These are phyloP conservation scores for Ogataea methylovora DNA, from an alignment of 805 yeast genomes.

Conservation along the genomic window DNA sequence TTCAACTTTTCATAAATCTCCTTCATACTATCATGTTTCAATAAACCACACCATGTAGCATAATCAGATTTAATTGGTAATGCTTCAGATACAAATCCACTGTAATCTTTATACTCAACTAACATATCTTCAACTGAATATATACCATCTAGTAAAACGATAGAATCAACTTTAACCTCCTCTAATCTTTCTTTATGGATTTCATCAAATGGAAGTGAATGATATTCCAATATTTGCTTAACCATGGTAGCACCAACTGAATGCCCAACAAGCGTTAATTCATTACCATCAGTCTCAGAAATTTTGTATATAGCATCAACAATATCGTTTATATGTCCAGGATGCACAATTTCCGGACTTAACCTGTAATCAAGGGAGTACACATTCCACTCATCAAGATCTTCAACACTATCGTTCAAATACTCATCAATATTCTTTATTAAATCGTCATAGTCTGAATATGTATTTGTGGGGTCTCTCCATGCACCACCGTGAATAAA, in stretches of 20 bases:
- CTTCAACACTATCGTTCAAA: conserved; percentile 1
- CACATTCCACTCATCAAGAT: conserved; percentile 4
- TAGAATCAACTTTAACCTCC: conserved; percentile 10
- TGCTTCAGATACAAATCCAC: conserved; percentile 51
- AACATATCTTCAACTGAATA: conserved; percentile 45
- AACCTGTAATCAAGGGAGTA: conserved; percentile 58
- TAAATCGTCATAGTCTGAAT: conserved; percentile 41
- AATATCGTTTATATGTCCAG: conserved; percentile 54
- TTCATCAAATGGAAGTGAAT: too few species aligned
- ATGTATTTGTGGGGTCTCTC: conserved; percentile 64
- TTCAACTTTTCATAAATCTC: conserved; percentile 5
- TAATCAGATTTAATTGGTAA: conserved; percentile 23
- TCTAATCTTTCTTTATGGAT: conserved; percentile 4
- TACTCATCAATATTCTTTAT: conserved; percentile 12
- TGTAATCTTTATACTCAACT: conserved; percentile 55
- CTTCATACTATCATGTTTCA: conserved; percentile 5
- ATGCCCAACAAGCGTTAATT: conserved; percentile 52
- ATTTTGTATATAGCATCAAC: conserved; percentile 29
- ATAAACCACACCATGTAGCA: conserved; percentile 12
- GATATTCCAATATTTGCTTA: conserved; percentile 40
- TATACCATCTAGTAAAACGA: conserved; percentile 61
- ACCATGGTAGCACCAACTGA: conserved; percentile 73
- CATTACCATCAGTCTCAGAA: conserved; percentile 11
- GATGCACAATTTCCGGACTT: conserved; percentile 56
- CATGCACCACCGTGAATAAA: conserved; percentile 88